These are phyloP conservation scores for Alternaria rosae DNA, from an alignment of 2,329 filamentous ascomycete species.

Conservation along the genomic window DNA sequence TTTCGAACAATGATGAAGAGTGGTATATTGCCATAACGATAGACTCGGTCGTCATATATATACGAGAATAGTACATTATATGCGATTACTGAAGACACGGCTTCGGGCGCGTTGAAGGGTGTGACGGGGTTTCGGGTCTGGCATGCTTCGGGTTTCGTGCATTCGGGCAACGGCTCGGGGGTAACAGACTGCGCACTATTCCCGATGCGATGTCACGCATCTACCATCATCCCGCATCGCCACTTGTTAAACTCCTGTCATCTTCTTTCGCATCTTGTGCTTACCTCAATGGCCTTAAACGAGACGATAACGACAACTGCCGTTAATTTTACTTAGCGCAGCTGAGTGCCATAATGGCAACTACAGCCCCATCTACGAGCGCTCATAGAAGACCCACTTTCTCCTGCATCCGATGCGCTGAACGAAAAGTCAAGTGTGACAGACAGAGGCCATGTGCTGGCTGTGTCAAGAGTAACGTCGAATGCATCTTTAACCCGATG, in stretches of 20 bases:
- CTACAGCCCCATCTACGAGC: not conserved
- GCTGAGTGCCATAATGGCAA: not conserved
- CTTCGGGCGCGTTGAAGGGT: not conserved
- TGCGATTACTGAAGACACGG: too few species aligned
- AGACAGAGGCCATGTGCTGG: slow-evolving; percentile 30
- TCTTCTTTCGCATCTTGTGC: not conserved
- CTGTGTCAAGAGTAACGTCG: slow-evolving; percentile 25
- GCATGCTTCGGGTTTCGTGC: not conserved
- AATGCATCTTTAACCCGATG: slow-evolving; percentile 26
- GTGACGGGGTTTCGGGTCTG: not conserved
- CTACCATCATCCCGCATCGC: not conserved
- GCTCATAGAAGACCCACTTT: not conserved
- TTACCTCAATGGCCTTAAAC: not conserved
- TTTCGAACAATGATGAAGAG: not conserved
- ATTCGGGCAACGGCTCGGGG: not conserved
- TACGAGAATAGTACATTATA: too few species aligned
- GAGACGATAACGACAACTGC: not conserved
- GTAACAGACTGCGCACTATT: not conserved
- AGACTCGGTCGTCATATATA: not conserved
- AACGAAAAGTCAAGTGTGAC: slow-evolving; percentile 38
- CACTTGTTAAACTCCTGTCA: not conserved
- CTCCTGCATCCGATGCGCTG: slow-evolving; percentile 28
- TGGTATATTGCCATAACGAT: not conserved
- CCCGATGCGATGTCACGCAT: not conserved
- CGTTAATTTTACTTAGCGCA: not conserved